Evolutionary conservation across 768 basidiomycete species (phyloP), one percentile per base, ranked within the genome.

Genomic region (Leccinum disarticulatum): DNA sequence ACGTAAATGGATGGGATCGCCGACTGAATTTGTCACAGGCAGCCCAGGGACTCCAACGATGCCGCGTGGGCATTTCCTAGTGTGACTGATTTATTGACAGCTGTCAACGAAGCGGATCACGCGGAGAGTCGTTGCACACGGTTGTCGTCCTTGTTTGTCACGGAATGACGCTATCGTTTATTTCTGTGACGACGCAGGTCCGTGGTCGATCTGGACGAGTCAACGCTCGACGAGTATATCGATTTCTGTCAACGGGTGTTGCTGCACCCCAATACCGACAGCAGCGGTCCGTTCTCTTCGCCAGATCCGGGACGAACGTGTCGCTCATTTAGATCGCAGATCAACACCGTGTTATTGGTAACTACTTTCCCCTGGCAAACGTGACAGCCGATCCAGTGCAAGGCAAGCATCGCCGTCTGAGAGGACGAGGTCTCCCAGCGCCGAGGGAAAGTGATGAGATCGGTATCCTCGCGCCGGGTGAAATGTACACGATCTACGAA

Each of bases 151-250:
- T 72, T 84, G 87, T 88, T 62, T 71, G 81, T 76, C 33, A 46
- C 51, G 36, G 58, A 57, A 46, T 55, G 46, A 59, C 57, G 57
- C 63, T 38, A 13, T 46, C 13, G 31, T 54, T 59, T 58, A 17
- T 58, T 47, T 31, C 53, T 61, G 31, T 15, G 49, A 41, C 19
- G 11, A 17, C 58, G 58, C 35, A 91, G 90, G 73, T 73, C 79
- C 22, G 79, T 81, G 54, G 80, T 80, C 11, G 81, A 87, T 63
- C 72, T 87, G 60, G 76, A 77, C 57, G 80, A 79, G 25, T 70
- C 69, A 31, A 77, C 77, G 67, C 70, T 90, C 54, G 90, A 91
- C 64, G 77, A 78, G 30, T 92, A 90, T 68, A 72, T 92, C 43
- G 73, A 70, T 25, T 90, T 91, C 63, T 88, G 88, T 68, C 80